Evolutionary conservation across 495 filamentous ascomycete genomes (phyloP), one percentile per base, ranked within the genome.

Genomic region (Penicillium dipodomyicola): DNA sequence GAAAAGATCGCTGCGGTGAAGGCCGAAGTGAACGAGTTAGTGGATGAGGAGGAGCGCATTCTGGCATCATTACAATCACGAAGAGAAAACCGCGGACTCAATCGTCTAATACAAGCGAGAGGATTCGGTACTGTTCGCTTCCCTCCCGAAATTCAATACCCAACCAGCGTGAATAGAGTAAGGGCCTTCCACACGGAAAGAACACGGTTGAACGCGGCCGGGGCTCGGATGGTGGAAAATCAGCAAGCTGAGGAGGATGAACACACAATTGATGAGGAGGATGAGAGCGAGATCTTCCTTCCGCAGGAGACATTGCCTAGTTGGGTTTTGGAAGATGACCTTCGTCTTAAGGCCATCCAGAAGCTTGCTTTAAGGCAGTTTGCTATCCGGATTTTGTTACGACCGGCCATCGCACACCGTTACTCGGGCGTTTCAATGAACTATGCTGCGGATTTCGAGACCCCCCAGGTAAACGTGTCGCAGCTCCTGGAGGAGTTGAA

Each of bases 1-100:
- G 75, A 79, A 60, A 77, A 76, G 60, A 77, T 79, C 29, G 75
- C 76, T 35, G 75, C 73, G 2, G 76, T 76, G 1, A 75, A 74
- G 61, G 75, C 73, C 23, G 76, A 79, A 44, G 72, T 77, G 47
- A 67, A 69, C 40, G 71, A 72, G 41, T 52, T 79, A 51, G 64
- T 74, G 42, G 72, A 76, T 19, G 74, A 79, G 60, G 76, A 77
- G 48, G 60, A 70, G 25, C 71, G 72, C 15, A 49, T 77, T 45
- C 20, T 77, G 23, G 65, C 65, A 27, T 59, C 70, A 12, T 49
- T 77, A 9, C 52, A 64, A 15, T 60, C 59, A 42, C 59, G 69
- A 29, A 70, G 65, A 25, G 68, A 62, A 29, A 15, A 27, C 6
- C 57, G 63, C 9, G 49, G 50, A 14, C 51, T 66, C 29, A 52